These are phyloP conservation scores for Phanerodontia chrysosporium DNA, from an alignment of 768 basidiomycete genomes.

Conservation along the genomic window DNA sequence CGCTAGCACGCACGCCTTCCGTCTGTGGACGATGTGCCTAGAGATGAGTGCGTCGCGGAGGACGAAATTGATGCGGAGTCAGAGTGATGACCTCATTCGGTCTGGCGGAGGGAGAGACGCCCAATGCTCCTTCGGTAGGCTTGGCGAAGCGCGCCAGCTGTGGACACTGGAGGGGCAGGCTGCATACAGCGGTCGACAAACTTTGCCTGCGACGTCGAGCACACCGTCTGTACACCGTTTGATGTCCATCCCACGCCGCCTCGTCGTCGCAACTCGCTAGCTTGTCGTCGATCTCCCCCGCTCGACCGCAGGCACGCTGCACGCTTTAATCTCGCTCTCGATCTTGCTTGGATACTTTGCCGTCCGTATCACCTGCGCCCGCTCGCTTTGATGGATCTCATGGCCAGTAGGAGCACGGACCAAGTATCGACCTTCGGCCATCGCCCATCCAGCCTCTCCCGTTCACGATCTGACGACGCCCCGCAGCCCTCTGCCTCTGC, in stretches of 20 bases:
- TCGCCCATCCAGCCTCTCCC: not conserved
- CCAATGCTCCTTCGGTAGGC: not conserved
- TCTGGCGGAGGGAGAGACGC: constrained; percentile 1
- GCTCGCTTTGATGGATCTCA: not conserved
- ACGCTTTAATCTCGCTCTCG: not conserved
- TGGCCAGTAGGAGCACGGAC: not conserved
- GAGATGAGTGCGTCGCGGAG: not conserved
- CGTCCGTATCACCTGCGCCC: not conserved
- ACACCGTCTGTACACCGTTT: not conserved
- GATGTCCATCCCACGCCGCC: not conserved
- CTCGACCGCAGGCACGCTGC: not conserved
- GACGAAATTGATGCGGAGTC: not conserved
- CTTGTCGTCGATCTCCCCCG: not conserved
- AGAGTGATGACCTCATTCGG: not conserved
- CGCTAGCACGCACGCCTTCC: no score
- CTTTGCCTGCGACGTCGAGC: not conserved
- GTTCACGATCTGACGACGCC: not conserved
- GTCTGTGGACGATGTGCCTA: not conserved
- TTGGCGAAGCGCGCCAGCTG: constrained; percentile 3
- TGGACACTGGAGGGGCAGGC: constrained; percentile 2
- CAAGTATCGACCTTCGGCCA: not conserved
- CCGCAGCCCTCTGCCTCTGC: constrained; percentile 10
- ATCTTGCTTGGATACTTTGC: not conserved
- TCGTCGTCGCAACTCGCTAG: not conserved
- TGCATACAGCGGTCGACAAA: not conserved